phyloP scores from a whole-genome alignment of 805 yeast species.

The Lachancea cidri region DNA sequence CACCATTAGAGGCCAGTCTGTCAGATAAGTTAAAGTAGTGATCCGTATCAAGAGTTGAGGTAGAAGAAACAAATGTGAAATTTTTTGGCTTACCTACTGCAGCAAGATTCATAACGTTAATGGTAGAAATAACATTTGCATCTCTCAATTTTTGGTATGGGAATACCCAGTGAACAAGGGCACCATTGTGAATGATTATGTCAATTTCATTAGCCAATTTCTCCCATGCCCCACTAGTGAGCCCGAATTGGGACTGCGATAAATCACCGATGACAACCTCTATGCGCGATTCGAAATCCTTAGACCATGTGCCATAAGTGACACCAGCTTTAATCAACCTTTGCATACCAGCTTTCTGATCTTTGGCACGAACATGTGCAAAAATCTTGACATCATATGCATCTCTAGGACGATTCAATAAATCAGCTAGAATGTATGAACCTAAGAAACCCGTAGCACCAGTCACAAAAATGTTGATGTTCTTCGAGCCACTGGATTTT shows the following conservation, averaged over 20 bases:
- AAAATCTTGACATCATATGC: constrained; percentile 48
- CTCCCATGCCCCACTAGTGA: constrained; percentile 52
- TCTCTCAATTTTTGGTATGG: constrained; percentile 88
- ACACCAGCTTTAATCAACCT: constrained; percentile 71
- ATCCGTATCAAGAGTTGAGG: constrained; percentile 85
- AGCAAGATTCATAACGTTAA: constrained; percentile 69
- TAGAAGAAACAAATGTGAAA: constrained; percentile 91
- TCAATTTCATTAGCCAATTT: constrained; percentile 58
- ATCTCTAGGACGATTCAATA: constrained; percentile 50
- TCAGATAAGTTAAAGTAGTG: constrained; percentile 77
- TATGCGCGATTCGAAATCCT: constrained; percentile 50
- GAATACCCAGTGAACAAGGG: constrained; percentile 97
- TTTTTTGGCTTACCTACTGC: constrained; percentile 73
- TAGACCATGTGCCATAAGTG: constrained; percentile 67
- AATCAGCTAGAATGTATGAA: constrained; percentile 74
- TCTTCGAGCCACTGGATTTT: constrained; percentile 23
- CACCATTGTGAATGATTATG: constrained; percentile 92
- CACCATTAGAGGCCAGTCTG: constrained; percentile 55
- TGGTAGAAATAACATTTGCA: constrained; percentile 85
- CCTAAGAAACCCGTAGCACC: constrained; percentile 98
- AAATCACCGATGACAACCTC: constrained; percentile 81
- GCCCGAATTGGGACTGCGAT: constrained; percentile 67
- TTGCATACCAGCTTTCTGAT: constrained; percentile 61
- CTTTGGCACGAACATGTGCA: constrained; percentile 89
- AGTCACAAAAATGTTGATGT: constrained; percentile 71